Evolutionary conservation across 2,329 filamentous ascomycete species (phyloP).

Genomic region (Penicillium italicum): DNA sequence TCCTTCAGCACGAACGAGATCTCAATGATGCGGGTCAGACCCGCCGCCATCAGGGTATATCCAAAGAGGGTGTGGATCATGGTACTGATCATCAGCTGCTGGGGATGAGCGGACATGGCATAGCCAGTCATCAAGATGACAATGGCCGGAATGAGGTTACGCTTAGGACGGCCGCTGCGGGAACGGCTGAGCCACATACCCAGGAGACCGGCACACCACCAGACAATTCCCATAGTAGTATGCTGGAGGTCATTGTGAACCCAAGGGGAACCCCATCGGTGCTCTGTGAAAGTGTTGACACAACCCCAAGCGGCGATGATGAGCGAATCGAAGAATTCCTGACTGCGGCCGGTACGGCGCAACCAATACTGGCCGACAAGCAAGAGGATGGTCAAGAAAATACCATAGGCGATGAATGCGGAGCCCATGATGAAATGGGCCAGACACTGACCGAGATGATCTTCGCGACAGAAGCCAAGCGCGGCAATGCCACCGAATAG

Average conservation of each 20-base stretch:
- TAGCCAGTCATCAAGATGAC: conserved; percentile 91
- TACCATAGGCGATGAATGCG: conserved; percentile 91
- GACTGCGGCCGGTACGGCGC: conserved; percentile 73
- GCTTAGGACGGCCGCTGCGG: conserved; percentile 77
- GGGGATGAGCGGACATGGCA: conserved; percentile 90
- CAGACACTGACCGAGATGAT: conserved; percentile 86
- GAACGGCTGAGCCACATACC: conserved; percentile 89
- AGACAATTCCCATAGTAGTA: conserved; percentile 98
- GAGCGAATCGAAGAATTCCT: conserved; percentile 93
- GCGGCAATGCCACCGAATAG: conserved; percentile 91
- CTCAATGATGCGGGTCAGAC: conserved; percentile 80
- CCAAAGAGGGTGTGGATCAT: conserved; percentile 88
- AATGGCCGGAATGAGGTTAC: conserved; percentile 88
- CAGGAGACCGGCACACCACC: conserved; percentile 91
- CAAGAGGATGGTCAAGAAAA: conserved; percentile 79
- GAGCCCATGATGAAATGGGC: conserved; percentile 99
- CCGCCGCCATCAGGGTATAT: conserved; percentile 90
- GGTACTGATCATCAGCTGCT: conserved; percentile 76
- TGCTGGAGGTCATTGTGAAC: conserved; percentile 93
- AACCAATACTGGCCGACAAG: conserved; percentile 88
- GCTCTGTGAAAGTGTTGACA: conserved; percentile 97
- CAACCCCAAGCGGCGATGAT: conserved; percentile 94
- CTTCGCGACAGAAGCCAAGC: conserved; percentile 85
- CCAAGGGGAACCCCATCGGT: conserved; percentile 87
- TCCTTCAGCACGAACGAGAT: conserved; percentile 84